Percentiles rank a stretch among this genome's conserved stretches.
Evolutionary conservation across 192 early-diverging fungal genomes (phyloP).

Genomic region (Entophlyctis luteolus): DNA sequence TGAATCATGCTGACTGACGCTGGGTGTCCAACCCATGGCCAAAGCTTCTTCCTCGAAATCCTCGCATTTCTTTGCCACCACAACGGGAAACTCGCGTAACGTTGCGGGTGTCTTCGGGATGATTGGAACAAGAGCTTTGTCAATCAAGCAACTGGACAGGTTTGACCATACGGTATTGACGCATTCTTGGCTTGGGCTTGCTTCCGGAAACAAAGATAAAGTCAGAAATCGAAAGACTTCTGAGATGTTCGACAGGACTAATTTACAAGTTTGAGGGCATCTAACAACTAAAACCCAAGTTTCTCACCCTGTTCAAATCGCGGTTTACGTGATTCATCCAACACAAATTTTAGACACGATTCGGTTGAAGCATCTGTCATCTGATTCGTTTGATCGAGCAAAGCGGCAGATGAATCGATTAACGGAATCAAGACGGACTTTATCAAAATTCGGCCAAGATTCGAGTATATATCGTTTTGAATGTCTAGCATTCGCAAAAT

Average conservation of each 20-base stretch:
- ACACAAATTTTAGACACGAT: too few species aligned
- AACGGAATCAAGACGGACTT: too few species aligned
- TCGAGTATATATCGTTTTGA: too few species aligned
- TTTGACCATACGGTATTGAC: slow-evolving; percentile 1
- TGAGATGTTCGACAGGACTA: not conserved
- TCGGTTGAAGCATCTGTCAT: too few species aligned
- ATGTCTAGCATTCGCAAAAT: too few species aligned
- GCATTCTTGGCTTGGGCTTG: not conserved
- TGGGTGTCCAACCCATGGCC: not conserved
- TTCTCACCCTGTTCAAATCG: too few species aligned
- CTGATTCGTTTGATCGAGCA: too few species aligned
- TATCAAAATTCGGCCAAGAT: too few species aligned
- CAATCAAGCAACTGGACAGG: slow-evolving; percentile 6
- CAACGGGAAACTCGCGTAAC: not conserved
- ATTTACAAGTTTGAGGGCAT: not conserved
- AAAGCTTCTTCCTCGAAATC: slow-evolving; percentile 1
- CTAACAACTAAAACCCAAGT: not conserved
- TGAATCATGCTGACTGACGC: not conserved
- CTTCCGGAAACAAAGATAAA: not conserved
- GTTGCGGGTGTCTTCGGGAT: slow-evolving; percentile 4
- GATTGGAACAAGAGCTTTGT: not conserved
- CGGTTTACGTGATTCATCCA: too few species aligned
- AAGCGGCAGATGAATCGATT: too few species aligned
- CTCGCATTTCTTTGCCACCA: not conserved
- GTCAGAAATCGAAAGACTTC: not conserved